phyloP scores from a whole-genome alignment of 345 rosid species.

The Heritiera littoralis region DNA sequence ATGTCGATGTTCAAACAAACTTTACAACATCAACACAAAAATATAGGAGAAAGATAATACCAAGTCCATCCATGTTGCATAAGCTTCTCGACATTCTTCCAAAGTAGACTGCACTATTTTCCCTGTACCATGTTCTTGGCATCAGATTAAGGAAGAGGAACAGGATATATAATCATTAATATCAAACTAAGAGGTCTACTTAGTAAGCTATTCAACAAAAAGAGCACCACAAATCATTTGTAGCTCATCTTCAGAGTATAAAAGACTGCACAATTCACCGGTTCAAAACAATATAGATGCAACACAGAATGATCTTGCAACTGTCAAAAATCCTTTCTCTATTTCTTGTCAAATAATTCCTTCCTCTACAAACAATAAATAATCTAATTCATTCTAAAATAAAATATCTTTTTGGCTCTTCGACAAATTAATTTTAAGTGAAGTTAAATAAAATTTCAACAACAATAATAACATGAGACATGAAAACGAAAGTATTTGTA shows the following conservation, averaged over 20 bases:
- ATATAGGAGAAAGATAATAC: constrained; percentile 33
- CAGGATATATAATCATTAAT: constrained; percentile 8
- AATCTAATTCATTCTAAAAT: background rate
- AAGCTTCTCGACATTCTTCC: constrained; percentile 87
- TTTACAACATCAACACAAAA: constrained; percentile 17
- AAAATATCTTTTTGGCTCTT: background rate
- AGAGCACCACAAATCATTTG: background rate
- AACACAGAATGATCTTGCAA: background rate
- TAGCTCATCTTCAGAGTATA: background rate
- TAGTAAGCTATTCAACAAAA: background rate
- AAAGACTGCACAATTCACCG: background rate
- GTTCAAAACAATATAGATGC: background rate
- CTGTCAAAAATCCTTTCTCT: background rate
- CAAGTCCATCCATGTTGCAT: constrained; percentile 71
- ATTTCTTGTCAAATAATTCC: background rate
- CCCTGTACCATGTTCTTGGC: constrained; percentile 41
- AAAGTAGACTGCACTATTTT: constrained; percentile 87
- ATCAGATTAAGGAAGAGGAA: constrained; percentile 5
- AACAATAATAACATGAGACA: background rate
- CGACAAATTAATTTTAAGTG: background rate
- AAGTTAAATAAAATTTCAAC: background rate
- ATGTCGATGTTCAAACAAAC: background rate
- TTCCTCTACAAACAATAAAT: background rate
- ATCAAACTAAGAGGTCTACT: background rate
- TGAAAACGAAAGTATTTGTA: background rate